phyloP scores from a whole-genome alignment of 2,329 filamentous ascomycete species.

The Arthroderma sp. region DNA sequence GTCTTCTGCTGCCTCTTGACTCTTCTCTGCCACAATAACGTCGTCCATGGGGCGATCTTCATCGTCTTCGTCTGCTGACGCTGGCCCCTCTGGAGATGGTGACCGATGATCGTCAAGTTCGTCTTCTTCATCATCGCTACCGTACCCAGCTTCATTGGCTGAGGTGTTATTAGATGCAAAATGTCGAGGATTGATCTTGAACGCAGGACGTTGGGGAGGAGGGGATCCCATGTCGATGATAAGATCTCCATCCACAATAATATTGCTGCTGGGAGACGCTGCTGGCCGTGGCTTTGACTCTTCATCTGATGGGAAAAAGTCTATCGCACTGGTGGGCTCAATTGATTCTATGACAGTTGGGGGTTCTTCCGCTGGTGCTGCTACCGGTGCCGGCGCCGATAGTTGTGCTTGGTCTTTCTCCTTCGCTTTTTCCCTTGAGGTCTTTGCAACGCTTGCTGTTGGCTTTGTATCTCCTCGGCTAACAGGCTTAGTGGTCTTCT shows the following conservation, averaged over 20 bases:
- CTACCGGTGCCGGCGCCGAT: not conserved
- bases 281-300: constrained; percentile 20
- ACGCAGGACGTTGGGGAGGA: constrained; percentile 25
- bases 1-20: constrained; percentile 16
- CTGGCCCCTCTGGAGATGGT: constrained; percentile 22
- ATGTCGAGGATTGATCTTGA: constrained; percentile 28
- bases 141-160: constrained; percentile 20
- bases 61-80: constrained; percentile 8
- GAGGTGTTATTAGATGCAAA: constrained; percentile 32
- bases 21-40: constrained; percentile 5
- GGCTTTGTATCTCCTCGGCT: not conserved
- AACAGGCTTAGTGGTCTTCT: constrained; percentile 11
- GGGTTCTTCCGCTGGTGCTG: not conserved
- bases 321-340: not conserved
- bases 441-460: constrained; percentile 10
- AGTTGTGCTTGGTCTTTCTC: too few species aligned
- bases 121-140: constrained; percentile 27
- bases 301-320: constrained; percentile 21
- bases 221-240: constrained; percentile 38
- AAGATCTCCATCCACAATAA: constrained; percentile 34
- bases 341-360: too few species aligned
- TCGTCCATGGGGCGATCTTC: constrained; percentile 18
- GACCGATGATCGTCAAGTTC: constrained; percentile 24
- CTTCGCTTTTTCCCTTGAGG: constrained; percentile 8
- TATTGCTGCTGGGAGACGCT: constrained; percentile 28